Base-by-base conservation (phyloP, 495 filamentous ascomycete genomes). In the Penicillium manginii region DNA sequence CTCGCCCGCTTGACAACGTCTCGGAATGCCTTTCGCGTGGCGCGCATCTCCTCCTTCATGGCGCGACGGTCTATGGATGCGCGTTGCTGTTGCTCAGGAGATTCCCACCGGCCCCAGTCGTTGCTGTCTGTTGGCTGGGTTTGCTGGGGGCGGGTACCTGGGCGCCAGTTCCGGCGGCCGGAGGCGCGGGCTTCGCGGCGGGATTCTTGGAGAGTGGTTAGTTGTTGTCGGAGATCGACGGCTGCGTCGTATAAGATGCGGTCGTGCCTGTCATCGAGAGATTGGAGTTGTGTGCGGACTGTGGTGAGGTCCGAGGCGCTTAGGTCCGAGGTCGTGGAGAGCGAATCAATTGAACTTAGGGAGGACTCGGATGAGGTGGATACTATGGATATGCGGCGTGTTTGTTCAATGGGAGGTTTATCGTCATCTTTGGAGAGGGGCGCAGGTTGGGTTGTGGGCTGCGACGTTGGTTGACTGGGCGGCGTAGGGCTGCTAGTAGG, bases 291-390 rank as follows among this genome's bases (percentile, higher is more conserved):
- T 12, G 68, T 61, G 47, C 77, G 76, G 18, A 78, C 63, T 6
- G 69, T 72, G 39, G 74, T 71, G 21, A 78, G 71, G 51, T 80
- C 77, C 5, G 75, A 73, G 10, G 73, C 63, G 51, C 62, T 67
- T 26, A 80, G 68, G 10, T 78, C 76, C 8, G 76, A 78, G 2
- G 73, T 73, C 12, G 76, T 77, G 17, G 73, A 76, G 8, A 78
- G 50, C 17, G 76, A 72, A 35, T 78, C 73, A 43, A 80, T 73
- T 2, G 77, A 80, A 50, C 72, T 72, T 8, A 78, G 59, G 0
- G 77, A 78, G 4, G 69, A 68, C 8, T 72, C 69, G n/a, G 77
- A 78, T 9, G 74, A 67, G 12, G 52, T 57, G 2, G 77, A 80
- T 47, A 52, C 61, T n/a, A 66, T 54, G 0, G 77, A 80, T 15